Base-by-base conservation (phyloP, 352 stramenopile species). In the Globisporangium viniferum region DNA sequence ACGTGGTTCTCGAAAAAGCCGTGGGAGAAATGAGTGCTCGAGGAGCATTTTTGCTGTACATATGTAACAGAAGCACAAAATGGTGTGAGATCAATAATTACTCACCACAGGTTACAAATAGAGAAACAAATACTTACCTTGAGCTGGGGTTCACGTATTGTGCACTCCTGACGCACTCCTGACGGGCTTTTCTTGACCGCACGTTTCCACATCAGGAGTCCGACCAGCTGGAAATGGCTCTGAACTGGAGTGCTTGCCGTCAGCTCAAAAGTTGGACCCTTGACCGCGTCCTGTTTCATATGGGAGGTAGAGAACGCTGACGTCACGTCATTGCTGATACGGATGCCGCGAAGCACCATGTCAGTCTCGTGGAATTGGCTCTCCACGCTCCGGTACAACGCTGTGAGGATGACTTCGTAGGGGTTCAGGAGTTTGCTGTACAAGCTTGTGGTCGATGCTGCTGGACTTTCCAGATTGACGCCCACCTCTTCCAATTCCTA, bases 221-320 rank as follows among this genome's bases (percentile, higher is more conserved):
- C n/a, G 0, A 64, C 9, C 20, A 35, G 3, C 44, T 59, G 24
- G 24, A 59, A 63, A 27, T 53, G 1, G 44, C 22, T 29, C 10
- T 27, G 20, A 7, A 63, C 24, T 0, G 55, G 64, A 5, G 56
- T 64, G 56, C 33, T 69, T 10, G 33, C 64, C 56, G 46, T 60
- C 44, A 64, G n/a, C 44, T 69, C 64, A 31, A 59, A 59, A 14
- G 24, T 64, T 0, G 56, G 56, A 18, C 64, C 64, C 14, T 35
- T 24, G 41, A 54, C 44, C 3, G 48, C 64, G 41, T 59, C 22
- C 4, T 69, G 27, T 33, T 44, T 64, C 3, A 33, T 64, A 12
- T 27, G 22, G 64, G 44, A 51, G 9, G n/a, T 64, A 3, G 15
- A 44, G 22, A 59, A 69, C 31, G 53, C 55, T 18, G 64, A 59